A percentile compares a stretch with the other conserved stretches of the same genome.
phyloP scores from a whole-genome alignment of 176 grass and related monocot species.

The Aegilops tauschii region DNA sequence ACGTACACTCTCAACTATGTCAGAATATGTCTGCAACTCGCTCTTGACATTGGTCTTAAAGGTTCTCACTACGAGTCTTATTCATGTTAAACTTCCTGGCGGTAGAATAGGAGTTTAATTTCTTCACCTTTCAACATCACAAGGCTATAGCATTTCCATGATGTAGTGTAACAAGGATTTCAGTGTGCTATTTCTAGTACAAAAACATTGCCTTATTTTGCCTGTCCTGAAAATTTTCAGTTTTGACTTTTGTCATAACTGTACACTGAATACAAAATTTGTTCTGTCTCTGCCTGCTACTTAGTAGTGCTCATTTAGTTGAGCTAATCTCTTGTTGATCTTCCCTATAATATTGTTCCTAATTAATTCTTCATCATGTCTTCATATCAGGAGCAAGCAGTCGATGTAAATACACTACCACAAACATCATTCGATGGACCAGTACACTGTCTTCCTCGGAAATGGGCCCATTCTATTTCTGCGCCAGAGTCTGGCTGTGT shows the following conservation, averaged over 20 bases:
- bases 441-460: constrained; percentile 43
- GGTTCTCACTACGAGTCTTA: neutral
- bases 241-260: neutral
- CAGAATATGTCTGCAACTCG: neutral
- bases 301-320: neutral
- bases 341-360: neutral
- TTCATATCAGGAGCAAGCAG: constrained; percentile 42
- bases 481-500: constrained; percentile 77
- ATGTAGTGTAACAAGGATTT: neutral
- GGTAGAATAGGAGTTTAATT: neutral
- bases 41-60: neutral
- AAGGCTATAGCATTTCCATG: neutral
- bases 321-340: neutral
- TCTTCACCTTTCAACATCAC: neutral
- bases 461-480: constrained; percentile 86
- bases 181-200: neutral
- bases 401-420: constrained; percentile 34
- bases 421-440: constrained; percentile 26
- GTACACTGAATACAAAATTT: neutral
- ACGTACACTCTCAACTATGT: too few relatives aligned
- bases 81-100: neutral
- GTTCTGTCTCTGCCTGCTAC: neutral
- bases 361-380: neutral
- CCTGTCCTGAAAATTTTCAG: neutral
- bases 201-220: neutral